These are phyloP conservation scores for Cladosporium velox DNA, from an alignment of 2,329 filamentous ascomycete genomes.

Conservation along the genomic window DNA sequence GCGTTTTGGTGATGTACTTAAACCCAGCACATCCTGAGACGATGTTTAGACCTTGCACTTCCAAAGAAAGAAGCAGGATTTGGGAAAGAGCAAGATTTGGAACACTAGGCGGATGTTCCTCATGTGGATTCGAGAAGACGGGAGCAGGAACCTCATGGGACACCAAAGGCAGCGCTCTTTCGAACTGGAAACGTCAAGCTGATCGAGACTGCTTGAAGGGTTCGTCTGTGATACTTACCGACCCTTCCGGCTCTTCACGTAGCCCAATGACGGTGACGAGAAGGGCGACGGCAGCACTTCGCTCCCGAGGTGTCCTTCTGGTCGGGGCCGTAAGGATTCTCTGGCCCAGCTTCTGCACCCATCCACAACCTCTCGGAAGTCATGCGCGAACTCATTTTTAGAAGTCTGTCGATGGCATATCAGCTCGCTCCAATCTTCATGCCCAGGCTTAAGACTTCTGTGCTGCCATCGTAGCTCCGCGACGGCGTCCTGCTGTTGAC, in stretches of 20 bases:
- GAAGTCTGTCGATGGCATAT: too few relatives aligned
- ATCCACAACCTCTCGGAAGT: not conserved
- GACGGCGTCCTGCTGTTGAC: too few relatives aligned
- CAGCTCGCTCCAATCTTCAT: too few relatives aligned
- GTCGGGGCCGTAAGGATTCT: not conserved
- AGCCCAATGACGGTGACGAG: not conserved
- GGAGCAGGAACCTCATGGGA: not conserved
- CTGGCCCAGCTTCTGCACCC: not conserved
- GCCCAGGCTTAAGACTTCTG: too few relatives aligned
- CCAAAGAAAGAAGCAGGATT: not conserved
- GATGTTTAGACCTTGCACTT: not conserved
- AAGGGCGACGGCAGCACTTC: not conserved
- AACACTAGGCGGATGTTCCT: not conserved
- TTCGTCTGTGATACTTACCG: not conserved
- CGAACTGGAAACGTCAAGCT: not conserved
- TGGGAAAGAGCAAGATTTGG: not conserved
- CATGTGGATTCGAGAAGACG: not conserved
- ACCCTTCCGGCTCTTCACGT: not conserved
- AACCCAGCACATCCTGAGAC: not conserved
- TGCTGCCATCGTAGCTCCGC: too few relatives aligned
- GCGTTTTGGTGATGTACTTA: not conserved
- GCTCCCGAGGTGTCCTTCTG: not conserved
- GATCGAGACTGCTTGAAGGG: not conserved
- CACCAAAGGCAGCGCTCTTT: not conserved
- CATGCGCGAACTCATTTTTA: too few relatives aligned